Base-by-base conservation (phyloP, 306 rosid species). In the Lagenaria siceraria region DNA sequence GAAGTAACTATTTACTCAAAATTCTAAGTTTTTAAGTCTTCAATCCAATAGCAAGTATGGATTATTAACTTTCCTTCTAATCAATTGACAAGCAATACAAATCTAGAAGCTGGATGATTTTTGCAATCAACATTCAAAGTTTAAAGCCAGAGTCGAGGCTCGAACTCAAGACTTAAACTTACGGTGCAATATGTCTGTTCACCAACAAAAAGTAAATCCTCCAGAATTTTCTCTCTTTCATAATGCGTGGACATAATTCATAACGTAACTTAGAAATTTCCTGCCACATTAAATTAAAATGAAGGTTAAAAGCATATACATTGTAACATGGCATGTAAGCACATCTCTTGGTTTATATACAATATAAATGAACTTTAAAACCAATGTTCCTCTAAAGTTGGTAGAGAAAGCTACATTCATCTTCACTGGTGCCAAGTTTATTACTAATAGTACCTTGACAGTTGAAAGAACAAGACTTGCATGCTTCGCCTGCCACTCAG, bases 221-320 rank as follows among this genome's bases (percentile, higher is more conserved):
- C 93, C 97, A 92, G 83, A 88, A 89, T 82, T 84, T 89, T 80
- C 93, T 89, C 82, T 88, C 93, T 78, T 81, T 92, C 93, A 92
- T 92, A 74, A 84, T 82, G 49, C 89, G 87, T 42, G 93, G 93
- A 78, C 96, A 88, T 78, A 92, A 77, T 78, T 83, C 93, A 65
- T 92, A 89, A 53, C 96, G 86, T 75, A 89, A 85, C 72, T 78
- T 77, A 24, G 91, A 92, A 63, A 92, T 89, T 56, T 89, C 93
- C 96, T 92, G 83, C 77, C 84, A 80, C 40, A 71, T 21, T 60
- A 81, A 51, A 24, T n/a, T 5, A 65, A 73, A 21, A 72, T n/a
- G 52, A 72, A 80, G 35, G 31, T 40, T 48, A 75, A 10, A 62
- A n/a, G 68, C 68, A 68, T 14, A 38, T 4, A 68, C 38, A 80